Percentiles rank a stretch among this genome's conserved stretches.
Evolutionary conservation across 495 filamentous ascomycete species (phyloP).

Genomic region (Penicillium odoratum): DNA sequence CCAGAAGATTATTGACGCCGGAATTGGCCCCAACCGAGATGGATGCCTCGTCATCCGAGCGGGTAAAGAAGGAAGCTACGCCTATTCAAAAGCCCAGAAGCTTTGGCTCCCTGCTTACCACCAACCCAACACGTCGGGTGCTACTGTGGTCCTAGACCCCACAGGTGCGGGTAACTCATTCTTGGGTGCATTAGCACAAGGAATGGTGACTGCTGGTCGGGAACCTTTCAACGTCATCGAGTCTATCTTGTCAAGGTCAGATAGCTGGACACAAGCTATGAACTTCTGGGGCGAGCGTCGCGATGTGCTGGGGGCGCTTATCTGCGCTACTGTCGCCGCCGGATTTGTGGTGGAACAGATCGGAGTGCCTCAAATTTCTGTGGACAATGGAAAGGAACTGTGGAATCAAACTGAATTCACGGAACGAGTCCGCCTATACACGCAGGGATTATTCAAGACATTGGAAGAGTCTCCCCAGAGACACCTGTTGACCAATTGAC

Average conservation of each 20-base stretch:
- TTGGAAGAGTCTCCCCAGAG: slow-evolving; percentile 47
- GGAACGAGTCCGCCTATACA: slow-evolving; percentile 55
- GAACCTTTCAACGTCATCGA: slow-evolving; percentile 37
- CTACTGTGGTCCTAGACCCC: slow-evolving; percentile 73
- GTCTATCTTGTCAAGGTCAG: slow-evolving; percentile 33
- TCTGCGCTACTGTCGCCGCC: slow-evolving; percentile 80
- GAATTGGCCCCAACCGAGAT: slow-evolving; percentile 46
- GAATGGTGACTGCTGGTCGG: slow-evolving; percentile 59
- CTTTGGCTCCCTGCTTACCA: slow-evolving; percentile 61
- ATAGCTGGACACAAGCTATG: slow-evolving; percentile 32
- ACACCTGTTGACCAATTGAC: slow-evolving; percentile 48
- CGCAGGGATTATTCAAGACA: slow-evolving; percentile 48
- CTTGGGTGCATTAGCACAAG: slow-evolving; percentile 78
- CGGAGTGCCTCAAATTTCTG: slow-evolving; percentile 67
- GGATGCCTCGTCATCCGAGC: slow-evolving; percentile 54
- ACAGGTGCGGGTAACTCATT: slow-evolving; percentile 97
- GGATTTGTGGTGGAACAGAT: slow-evolving; percentile 95
- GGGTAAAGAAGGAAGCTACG: slow-evolving; percentile 61
- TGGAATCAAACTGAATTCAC: slow-evolving; percentile 72
- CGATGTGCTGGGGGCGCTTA: slow-evolving; percentile 65
- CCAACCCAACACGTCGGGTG: slow-evolving; percentile 31
- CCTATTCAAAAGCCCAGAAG: slow-evolving; percentile 37
- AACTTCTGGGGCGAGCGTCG: slow-evolving; percentile 32
- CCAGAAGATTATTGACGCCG: slow-evolving; percentile 55
- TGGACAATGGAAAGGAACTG: slow-evolving; percentile 57